Conservation (phyloP, 441 rosid genomes). For the Brassica balearica region DNA sequence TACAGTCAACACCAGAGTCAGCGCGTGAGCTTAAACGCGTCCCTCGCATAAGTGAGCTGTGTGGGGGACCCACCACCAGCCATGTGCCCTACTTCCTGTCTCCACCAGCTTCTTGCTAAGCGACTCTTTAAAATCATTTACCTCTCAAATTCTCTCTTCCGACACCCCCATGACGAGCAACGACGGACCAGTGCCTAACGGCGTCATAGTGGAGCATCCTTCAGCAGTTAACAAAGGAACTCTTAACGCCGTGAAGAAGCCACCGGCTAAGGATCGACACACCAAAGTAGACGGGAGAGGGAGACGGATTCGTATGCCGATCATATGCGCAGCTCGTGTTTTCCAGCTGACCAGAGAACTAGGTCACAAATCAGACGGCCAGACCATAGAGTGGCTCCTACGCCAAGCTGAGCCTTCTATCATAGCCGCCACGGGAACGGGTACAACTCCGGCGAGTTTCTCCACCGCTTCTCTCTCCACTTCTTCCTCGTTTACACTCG, state of each 20-base stretch:
- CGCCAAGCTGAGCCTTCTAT: conserved; percentile 98
- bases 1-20: conserved; percentile 41
- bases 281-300: conserved; percentile 97
- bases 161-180: conserved; percentile 58
- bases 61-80: conserved; percentile 67
- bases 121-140: conserved; percentile 37
- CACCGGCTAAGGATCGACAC: conserved; percentile 94
- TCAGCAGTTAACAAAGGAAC: conserved; percentile 33
- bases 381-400: conserved; percentile 98
- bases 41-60: conserved; percentile 57
- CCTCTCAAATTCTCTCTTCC: background rate
- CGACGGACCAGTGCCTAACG: conserved; percentile 56
- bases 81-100: conserved; percentile 94
- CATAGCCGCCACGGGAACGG: conserved; percentile 91
- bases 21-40: conserved; percentile 38
- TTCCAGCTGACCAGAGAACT: conserved; percentile 89
- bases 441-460: conserved; percentile 89
- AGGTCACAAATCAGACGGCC: conserved; percentile 96
- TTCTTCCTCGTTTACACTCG: conserved; percentile 79
- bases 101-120: conserved; percentile 85
- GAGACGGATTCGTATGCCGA: conserved; percentile 93
- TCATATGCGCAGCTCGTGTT: conserved; percentile 92
- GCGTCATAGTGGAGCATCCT: conserved; percentile 55
- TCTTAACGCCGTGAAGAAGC: conserved; percentile 64
- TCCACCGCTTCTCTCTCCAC: conserved; percentile 74